These are phyloP conservation scores for Effrenium voratum DNA, from an alignment of 73 alveolate species.

Conservation along the genomic window DNA sequence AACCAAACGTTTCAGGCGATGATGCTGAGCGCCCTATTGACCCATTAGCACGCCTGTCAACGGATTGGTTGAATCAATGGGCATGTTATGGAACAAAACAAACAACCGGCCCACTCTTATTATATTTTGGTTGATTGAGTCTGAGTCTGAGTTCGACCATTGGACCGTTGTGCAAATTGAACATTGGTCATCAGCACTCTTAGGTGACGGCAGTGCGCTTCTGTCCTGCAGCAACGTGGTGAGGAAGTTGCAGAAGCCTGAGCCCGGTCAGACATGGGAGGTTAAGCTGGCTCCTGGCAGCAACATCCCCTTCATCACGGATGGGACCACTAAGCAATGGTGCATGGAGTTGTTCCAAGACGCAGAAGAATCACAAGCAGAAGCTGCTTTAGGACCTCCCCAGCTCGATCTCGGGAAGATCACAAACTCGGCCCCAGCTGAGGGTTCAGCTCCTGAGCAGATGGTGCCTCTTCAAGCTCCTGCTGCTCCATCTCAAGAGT, in stretches of 20 bases:
- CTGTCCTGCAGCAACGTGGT: background rate
- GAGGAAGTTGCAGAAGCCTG: background rate
- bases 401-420: no score
- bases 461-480: no score
- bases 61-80: background rate
- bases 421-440: no score
- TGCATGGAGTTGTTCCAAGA: background rate
- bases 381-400: no score
- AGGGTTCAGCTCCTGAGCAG: no score
- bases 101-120: background rate
- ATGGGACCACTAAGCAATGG: background rate
- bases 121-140: background rate
- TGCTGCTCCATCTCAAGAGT: no score
- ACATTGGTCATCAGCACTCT: background rate
- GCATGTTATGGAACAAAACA: background rate
- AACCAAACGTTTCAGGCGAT: background rate
- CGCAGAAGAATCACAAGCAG: background rate
- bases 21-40: background rate
- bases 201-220: background rate
- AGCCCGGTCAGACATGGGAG: background rate
- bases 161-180: background rate
- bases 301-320: slow-evolving; percentile 5
- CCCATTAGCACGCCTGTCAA: background rate
- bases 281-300: background rate
- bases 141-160: background rate